Base-by-base conservation (phyloP, 805 yeast genomes). In the Kuraishia borneana region DNA sequence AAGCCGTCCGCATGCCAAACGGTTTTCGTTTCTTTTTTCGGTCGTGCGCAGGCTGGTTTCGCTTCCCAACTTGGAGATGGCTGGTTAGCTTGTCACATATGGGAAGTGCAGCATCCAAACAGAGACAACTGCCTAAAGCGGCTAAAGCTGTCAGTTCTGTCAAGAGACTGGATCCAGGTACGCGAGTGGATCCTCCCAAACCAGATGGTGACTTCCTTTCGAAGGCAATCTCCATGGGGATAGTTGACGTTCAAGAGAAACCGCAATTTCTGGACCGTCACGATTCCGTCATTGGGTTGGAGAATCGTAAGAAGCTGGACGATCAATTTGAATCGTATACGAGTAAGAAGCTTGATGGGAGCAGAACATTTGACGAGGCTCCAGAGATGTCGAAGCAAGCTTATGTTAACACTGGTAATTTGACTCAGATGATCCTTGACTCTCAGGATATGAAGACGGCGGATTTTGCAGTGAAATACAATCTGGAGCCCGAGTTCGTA, bases 211-310 rank as follows among this genome's bases (percentile, higher is more conserved):
- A 21, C 17, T 31, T 31, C 21, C 28, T 31, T n/a, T 13, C 19
- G 8, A 31, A 23, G 21, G 33, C 33, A 4, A 31, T 31, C 22
- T 31, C 33, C 21, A 18, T 31, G 13, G 33, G 33, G 18, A 31
- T 31, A 3, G 27, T 23, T 20, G 16, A 31, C 9, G 33, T 31
- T 5, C 21, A 21, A 13, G 9, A n/a, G 16, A 5, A 18, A 8
- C 6, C 33, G 4, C 13, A 13, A 8, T 3, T 14, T 6, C 13
- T 31, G 12, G 21, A 22, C 21, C 19, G 17, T 10, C 33, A 31
- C 26, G 21, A 22, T 10, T 31, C 33, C 8, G 27, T 31, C 8
- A 18, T 17, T 4, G 10, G 18, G 19, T 18, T 31, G 28, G 20
- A 31, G 10, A 31, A 31, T 28, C 13, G 26, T 18, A 14, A 18